Base-by-base conservation (phyloP, 805 yeast genomes). In the Saturnispora gosingensis region DNA sequence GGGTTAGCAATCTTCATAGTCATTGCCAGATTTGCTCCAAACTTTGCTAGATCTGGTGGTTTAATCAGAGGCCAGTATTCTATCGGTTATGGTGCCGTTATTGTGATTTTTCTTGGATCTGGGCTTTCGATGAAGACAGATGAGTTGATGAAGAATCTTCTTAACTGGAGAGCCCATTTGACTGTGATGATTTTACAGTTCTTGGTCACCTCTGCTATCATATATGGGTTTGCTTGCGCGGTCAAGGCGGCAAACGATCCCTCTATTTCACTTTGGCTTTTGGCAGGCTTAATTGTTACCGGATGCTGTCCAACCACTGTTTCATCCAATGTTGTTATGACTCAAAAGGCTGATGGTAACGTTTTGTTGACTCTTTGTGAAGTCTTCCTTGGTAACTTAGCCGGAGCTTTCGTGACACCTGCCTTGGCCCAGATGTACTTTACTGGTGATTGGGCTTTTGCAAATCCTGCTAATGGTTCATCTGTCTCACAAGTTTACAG, bases 221-320 rank as follows among this genome's bases (percentile, higher is more conserved):
- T 87, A 54, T 88, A 71, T 65, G 96, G 93, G 1, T 71, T 88
- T 48, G 82, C 82, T 42, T 67, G 76, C 51, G 95, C 85, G 0
- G 81, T 88, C 28, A 74, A 75, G 55, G 71, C 71, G 3, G 79
- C 93, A 0, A 54, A 76, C 54, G 75, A 85, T 61, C 65, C 69
- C 1, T 63, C 70, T n/a, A 85, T 88, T 36, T 83, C 82, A 58
- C 74, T 77, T 34, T 88, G 93, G 88, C 76, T 88, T 58, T 69
- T 89, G 22, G 85, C 85, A 13, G 97, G 97, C 0, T 67, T 89
- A 53, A 78, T 89, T 18, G 84, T 88, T 45, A 85, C 96, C 2
- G 86, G 87, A 30, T 78, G 91, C 11, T 86, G 95, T 65, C 97
- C 97, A 28, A 89, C 97, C 8, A 89, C 97, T 0, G 95, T 89